Conservation (phyloP, 2,329 filamentous ascomycete genomes). For the Lachnellula cervina region DNA sequence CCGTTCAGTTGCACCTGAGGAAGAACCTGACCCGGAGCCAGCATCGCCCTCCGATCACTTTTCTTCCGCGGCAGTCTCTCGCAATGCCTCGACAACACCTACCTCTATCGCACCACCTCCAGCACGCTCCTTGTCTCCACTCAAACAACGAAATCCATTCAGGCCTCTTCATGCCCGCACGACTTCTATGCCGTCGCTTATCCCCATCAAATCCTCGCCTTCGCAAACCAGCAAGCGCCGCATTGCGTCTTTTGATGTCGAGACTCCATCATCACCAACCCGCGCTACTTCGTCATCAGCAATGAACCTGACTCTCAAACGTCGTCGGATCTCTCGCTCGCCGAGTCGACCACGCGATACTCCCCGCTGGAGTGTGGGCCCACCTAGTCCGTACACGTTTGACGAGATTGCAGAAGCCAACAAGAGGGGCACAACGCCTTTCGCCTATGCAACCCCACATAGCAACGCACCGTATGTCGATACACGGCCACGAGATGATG, state of each 20-base stretch:
- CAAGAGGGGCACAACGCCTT: conserved; percentile 48
- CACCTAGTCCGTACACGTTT: conserved; percentile 25
- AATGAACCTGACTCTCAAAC: conserved; percentile 18
- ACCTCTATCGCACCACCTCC: conserved; percentile 18
- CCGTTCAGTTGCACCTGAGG: conserved; percentile 31
- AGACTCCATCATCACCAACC: conserved; percentile 21
- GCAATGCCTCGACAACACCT: conserved; percentile 24
- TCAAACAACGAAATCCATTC: conserved; percentile 33
- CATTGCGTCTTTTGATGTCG: conserved; percentile 39
- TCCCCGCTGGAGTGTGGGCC: conserved; percentile 46
- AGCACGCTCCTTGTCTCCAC: conserved; percentile 16
- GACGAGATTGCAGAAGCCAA: conserved; percentile 21
- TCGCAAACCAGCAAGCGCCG: conserved; percentile 37
- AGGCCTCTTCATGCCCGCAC: conserved; percentile 48
- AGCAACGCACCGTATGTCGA: conserved; percentile 51
- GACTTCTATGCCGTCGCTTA: conserved; percentile 45
- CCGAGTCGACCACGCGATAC: conserved; percentile 50
- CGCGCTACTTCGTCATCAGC: conserved; percentile 6
- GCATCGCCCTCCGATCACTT: conserved; percentile 29
- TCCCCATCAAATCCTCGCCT: conserved; percentile 37
- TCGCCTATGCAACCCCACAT: conserved; percentile 71
- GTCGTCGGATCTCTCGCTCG: conserved; percentile 46
- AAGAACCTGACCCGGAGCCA: conserved; percentile 18
- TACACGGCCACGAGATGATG: conserved; percentile 7
- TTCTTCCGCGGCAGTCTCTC: conserved; percentile 27